Evolutionary conservation across 257 asterid genomes (phyloP).

Genomic region (Nicotiana obtusifolia): DNA sequence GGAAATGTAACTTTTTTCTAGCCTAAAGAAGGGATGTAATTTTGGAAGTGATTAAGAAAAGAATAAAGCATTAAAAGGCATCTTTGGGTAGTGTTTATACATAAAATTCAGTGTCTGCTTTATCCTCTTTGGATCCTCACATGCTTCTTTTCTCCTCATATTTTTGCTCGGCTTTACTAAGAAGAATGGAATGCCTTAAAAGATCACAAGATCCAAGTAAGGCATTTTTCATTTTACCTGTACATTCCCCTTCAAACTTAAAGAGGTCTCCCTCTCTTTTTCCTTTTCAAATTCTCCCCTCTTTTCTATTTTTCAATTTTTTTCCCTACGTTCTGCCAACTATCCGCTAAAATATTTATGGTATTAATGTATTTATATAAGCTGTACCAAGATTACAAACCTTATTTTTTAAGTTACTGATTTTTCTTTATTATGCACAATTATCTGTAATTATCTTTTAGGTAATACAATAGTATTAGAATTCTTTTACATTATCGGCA

Average conservation of each 20-base stretch:
- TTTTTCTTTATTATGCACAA: neutral
- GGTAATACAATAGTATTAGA: neutral
- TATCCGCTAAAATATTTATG: neutral
- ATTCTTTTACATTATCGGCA: neutral
- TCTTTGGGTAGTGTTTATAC: neutral
- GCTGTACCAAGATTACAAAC: neutral
- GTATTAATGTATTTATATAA: neutral
- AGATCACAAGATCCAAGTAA: slow-evolving; percentile 5
- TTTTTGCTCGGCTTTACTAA: neutral
- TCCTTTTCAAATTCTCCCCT: neutral
- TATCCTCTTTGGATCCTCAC: slow-evolving; percentile 2
- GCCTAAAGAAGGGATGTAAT: neutral
- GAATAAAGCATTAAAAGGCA: slow-evolving; percentile 7
- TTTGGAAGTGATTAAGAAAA: slow-evolving; percentile 7
- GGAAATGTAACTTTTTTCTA: neutral
- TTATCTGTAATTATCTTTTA: neutral
- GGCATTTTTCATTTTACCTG: neutral
- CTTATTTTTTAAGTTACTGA: neutral
- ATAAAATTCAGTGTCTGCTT: neutral
- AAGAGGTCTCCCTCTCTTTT: neutral
- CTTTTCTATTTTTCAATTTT: too few relatives aligned
- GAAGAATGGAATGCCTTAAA: slow-evolving; percentile 9
- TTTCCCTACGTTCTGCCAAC: too few relatives aligned
- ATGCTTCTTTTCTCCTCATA: neutral
- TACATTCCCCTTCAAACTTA: neutral